Base-by-base conservation (phyloP, 768 basidiomycete genomes). In the Auriscalpium vulgare region DNA sequence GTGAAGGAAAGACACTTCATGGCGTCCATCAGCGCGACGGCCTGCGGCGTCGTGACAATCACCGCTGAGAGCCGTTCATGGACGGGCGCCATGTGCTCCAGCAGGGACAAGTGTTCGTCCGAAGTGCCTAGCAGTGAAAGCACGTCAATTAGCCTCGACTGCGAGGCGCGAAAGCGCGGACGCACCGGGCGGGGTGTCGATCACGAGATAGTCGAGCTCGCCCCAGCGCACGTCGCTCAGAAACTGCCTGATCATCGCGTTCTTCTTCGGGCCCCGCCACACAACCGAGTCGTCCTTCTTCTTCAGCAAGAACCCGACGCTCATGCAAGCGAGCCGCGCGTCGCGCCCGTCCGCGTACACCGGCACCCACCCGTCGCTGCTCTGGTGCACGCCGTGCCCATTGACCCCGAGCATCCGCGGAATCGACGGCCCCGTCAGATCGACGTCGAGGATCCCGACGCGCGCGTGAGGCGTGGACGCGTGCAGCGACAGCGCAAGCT, bases 211-310 rank as follows among this genome's bases (percentile, higher is more conserved):
- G 68, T 97, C 94, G 56, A 95, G 75, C 44, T 91, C 85, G 47
- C 91, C 94, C 94, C 94, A 97, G 60, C 91, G 75, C n/a, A 97
- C 94, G 62, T 97, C 91, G 63, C 84, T 84, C 68, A 97, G 69
- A 68, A 97, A 97, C 74, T 97, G 95, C 65, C 92, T 76, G 63
- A 97, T 95, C 94, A 97, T 97, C 56, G 88, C 95, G 63, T 95
- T 95, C 78, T 97, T 97, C 78, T 97, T 98, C 49, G 97, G 97
- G 0, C 97, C 97, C 65, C 97, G 75, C 97, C 97, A 99, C 1
- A 99, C 91, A 47, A 99, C 93, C 16, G 91, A 91, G 67, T 98
- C 95, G 19, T 85, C 87, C 66, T 85, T 86, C 66, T 85, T 87
- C 74, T 91, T 91, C 63, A 98, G 71, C 62, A 99, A 73, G 70